These are phyloP conservation scores for Paecilomyces niveus DNA, from an alignment of 2,329 filamentous ascomycete species.

Conservation along the genomic window DNA sequence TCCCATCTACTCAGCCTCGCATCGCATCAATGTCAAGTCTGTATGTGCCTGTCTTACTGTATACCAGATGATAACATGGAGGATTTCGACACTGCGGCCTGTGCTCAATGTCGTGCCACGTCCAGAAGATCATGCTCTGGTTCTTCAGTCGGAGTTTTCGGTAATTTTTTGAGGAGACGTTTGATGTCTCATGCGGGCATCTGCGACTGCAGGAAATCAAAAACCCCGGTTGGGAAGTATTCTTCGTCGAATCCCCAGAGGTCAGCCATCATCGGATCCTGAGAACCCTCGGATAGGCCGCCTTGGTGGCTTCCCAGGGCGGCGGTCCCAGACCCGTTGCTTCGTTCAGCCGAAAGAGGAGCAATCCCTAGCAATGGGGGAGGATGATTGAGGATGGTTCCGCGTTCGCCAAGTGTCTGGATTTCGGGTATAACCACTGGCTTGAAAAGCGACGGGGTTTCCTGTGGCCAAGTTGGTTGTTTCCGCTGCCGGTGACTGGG, in stretches of 20 bases:
- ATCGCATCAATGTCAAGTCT: background rate
- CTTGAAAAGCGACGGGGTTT: conserved; percentile 26
- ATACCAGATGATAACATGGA: background rate
- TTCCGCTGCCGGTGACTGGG: conserved; percentile 12
- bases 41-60: background rate
- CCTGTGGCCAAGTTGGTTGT: conserved; percentile 16
- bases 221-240: conserved; percentile 35
- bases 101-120: background rate
- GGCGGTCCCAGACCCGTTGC: conserved; percentile 20
- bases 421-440: conserved; percentile 29
- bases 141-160: background rate
- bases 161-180: background rate
- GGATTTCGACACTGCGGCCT: background rate
- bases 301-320: conserved; percentile 15
- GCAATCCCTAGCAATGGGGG: conserved; percentile 30
- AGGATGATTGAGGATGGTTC: conserved; percentile 29
- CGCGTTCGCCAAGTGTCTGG: conserved; percentile 28
- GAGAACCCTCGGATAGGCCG: conserved; percentile 30
- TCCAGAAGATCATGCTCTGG: background rate
- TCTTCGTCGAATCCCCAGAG: conserved; percentile 36
- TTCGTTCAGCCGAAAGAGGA: conserved; percentile 31
- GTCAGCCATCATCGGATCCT: conserved; percentile 35
- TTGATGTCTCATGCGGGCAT: conserved; percentile 27
- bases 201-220: conserved; percentile 35
- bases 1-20: background rate